Percentiles rank a stretch among this genome's conserved stretches.
Evolutionary conservation across 306 rosid genomes (phyloP).

Genomic region (Ammopiptanthus mongolicus): DNA sequence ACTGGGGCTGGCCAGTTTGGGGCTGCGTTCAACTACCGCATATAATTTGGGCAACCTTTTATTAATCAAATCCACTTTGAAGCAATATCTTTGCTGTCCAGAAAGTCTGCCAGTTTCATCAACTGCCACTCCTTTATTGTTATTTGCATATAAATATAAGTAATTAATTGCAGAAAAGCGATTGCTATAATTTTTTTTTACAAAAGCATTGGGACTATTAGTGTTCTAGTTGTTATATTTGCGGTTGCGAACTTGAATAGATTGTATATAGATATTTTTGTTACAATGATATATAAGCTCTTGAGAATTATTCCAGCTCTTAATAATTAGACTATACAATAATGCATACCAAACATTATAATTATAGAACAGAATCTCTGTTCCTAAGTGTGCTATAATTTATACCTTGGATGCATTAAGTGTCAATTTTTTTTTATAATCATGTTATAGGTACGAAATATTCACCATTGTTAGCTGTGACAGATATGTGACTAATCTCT

Average conservation of each 20-base stretch:
- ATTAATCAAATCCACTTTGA: background rate
- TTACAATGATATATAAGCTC: background rate
- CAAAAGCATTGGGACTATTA: background rate
- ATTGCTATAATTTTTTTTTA: background rate
- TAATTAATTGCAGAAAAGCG: background rate
- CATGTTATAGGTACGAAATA: too few relatives aligned
- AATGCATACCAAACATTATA: background rate
- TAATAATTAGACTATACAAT: background rate
- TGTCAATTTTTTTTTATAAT: too few relatives aligned
- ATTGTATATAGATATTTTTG: background rate
- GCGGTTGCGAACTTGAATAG: background rate
- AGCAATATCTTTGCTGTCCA: constrained; percentile 24
- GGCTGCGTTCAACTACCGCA: constrained; percentile 35
- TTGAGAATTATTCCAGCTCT: background rate
- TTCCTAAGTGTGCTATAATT: background rate
- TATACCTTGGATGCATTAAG: background rate
- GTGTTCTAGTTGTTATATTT: background rate
- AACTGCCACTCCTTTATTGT: constrained; percentile 1
- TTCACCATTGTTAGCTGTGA: too few relatives aligned
- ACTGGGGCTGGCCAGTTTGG: background rate
- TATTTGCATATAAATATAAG: background rate
- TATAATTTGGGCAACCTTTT: background rate
- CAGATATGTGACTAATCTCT: too few relatives aligned
- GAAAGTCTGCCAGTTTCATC: constrained; percentile 18
- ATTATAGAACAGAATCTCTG: background rate